Evolutionary conservation across 2,329 filamentous ascomycete species (phyloP).

Genomic region (Hymenoscyphus scutula): DNA sequence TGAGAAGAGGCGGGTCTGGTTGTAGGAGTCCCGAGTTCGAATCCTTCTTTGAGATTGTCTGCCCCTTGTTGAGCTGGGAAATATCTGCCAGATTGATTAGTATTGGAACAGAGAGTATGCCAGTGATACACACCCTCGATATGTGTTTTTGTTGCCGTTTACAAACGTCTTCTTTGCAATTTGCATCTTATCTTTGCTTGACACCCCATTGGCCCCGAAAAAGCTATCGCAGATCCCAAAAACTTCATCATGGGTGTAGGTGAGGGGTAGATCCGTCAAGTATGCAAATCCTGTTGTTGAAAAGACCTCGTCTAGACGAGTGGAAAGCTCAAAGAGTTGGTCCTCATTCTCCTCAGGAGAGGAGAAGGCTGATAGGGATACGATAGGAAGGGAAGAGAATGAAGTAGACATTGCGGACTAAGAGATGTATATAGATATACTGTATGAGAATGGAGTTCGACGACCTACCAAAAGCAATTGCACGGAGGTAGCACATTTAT

Average conservation of each 20-base stretch:
- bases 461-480: not conserved
- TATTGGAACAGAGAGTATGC: not conserved
- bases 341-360: constrained; percentile 29
- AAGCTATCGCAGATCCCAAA: constrained; percentile 42
- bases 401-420: constrained; percentile 13
- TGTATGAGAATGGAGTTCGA: not conserved
- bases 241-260: constrained; percentile 42
- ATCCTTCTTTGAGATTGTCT: constrained; percentile 47
- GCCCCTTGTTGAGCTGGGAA: constrained; percentile 42
- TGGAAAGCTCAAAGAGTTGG: constrained; percentile 36
- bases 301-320: constrained; percentile 42
- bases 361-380: constrained; percentile 41
- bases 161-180: constrained; percentile 44
- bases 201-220: constrained; percentile 36
- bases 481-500: not conserved
- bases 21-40: constrained; percentile 42
- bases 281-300: constrained; percentile 48
- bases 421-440: not conserved
- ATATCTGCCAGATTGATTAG: constrained; percentile 36
- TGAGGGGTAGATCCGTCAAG: constrained; percentile 42
- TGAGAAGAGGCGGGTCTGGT: constrained; percentile 12
- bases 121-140: constrained; percentile 38
- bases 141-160: constrained; percentile 42
- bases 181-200: constrained; percentile 39
- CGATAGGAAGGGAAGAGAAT: constrained; percentile 43